Evolutionary conservation across 2,329 filamentous ascomycete species (phyloP).

Genomic region (Pestalotiopsis sp.): DNA sequence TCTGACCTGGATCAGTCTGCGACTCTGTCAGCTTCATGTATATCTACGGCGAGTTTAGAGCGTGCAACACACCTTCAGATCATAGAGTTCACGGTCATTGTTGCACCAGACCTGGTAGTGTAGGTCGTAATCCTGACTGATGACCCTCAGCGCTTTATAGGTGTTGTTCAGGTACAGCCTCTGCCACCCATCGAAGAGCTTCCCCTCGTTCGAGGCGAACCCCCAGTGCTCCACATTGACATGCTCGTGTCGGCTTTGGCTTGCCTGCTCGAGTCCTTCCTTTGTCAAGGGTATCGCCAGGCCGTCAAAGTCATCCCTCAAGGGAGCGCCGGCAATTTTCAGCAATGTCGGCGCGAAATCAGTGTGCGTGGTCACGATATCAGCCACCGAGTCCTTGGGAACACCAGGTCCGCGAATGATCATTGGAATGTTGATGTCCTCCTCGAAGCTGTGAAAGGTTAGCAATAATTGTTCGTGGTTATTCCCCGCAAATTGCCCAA

Average conservation of each 20-base stretch:
- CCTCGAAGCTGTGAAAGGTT: constrained; percentile 56
- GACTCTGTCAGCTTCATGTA: background rate
- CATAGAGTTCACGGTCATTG: constrained; percentile 59
- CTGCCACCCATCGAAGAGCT: constrained; percentile 28
- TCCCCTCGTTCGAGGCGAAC: constrained; percentile 33
- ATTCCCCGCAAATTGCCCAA: background rate
- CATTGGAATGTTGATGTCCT: constrained; percentile 62
- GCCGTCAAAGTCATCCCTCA: constrained; percentile 58
- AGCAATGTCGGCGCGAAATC: constrained; percentile 66
- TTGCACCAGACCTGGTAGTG: constrained; percentile 54
- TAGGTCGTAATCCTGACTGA: constrained; percentile 49
- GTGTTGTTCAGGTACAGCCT: constrained; percentile 45
- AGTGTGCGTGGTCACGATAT: constrained; percentile 60
- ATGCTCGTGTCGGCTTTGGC: constrained; percentile 43
- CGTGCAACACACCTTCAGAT: constrained; percentile 50
- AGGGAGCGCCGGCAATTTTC: constrained; percentile 41
- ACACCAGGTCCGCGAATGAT: constrained; percentile 59
- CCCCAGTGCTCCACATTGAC: constrained; percentile 52
- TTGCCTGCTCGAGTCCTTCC: constrained; percentile 14
- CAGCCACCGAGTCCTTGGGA: constrained; percentile 37
- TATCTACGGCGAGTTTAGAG: background rate
- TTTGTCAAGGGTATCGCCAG: constrained; percentile 44
- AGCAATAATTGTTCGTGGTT: background rate
- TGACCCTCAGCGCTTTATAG: constrained; percentile 56
- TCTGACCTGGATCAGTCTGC: constrained; percentile 28